Conservation (phyloP, 2,329 filamentous ascomycete species). For the Exserohilum turcica region DNA sequence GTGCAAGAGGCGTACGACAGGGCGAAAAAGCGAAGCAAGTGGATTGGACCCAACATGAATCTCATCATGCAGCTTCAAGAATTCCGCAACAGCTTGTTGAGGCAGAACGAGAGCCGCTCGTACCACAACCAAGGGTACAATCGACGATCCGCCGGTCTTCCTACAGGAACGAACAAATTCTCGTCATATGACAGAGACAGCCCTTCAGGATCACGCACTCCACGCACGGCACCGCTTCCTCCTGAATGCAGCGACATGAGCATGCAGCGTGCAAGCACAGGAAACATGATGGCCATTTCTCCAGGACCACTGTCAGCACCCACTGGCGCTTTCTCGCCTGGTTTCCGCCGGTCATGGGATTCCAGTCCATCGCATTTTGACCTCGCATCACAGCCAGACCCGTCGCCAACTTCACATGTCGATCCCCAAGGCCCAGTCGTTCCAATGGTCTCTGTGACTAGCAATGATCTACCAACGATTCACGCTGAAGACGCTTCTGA, state of each 20-base stretch:
- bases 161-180: slow-evolving; percentile 36
- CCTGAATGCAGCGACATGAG: slow-evolving; percentile 57
- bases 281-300: slow-evolving; percentile 50
- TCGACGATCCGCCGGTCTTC: slow-evolving; percentile 40
- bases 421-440: slow-evolving; percentile 47
- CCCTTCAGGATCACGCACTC: slow-evolving; percentile 41
- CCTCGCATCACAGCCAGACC: slow-evolving; percentile 36
- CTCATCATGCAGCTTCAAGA: slow-evolving; percentile 88
- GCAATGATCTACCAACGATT: slow-evolving; percentile 24
- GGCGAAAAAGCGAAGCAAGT: slow-evolving; percentile 79
- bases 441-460: slow-evolving; percentile 43
- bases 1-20: slow-evolving; percentile 84
- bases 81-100: slow-evolving; percentile 62
- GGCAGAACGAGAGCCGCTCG: slow-evolving; percentile 40
- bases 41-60: slow-evolving; percentile 92
- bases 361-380: slow-evolving; percentile 45
- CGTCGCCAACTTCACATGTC: slow-evolving; percentile 40
- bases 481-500: slow-evolving; percentile 8
- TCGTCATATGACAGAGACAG: slow-evolving; percentile 42
- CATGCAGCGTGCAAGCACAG: slow-evolving; percentile 51
- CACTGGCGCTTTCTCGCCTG: slow-evolving; percentile 44
- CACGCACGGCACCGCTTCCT: slow-evolving; percentile 47
- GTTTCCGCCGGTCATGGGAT: slow-evolving; percentile 50
- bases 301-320: slow-evolving; percentile 51
- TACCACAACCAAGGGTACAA: slow-evolving; percentile 42